phyloP scores from a whole-genome alignment of 129 eudicot species.

The Scalesia atractyloides region DNA sequence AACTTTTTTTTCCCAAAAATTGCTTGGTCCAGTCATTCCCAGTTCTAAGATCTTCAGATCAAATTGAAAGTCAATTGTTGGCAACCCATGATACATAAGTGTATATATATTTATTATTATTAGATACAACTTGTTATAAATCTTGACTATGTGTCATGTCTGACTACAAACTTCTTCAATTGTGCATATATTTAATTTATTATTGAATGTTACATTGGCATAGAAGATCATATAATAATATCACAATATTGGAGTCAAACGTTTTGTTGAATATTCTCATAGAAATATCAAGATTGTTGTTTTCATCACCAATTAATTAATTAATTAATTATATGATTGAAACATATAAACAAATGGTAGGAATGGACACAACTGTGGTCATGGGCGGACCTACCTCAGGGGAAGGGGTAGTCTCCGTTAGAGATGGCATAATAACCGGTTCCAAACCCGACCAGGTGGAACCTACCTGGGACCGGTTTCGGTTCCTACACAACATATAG shows the following conservation, averaged over 20 bases:
- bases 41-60: constrained; percentile 7
- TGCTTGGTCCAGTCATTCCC: constrained; percentile 11
- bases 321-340: neutral
- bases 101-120: constrained; percentile 18
- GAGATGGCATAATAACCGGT: too few species aligned
- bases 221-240: neutral
- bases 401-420: too few species aligned
- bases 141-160: constrained; percentile 23
- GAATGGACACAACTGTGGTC: too few species aligned
- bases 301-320: neutral
- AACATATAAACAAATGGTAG: neutral
- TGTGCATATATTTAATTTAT: constrained; percentile 23
- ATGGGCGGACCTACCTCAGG: too few species aligned
- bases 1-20: too few species aligned
- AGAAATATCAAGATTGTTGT: constrained; percentile 1
- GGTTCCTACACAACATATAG: too few species aligned
- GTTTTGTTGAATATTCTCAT: constrained; percentile 22
- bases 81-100: neutral
- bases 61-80: constrained; percentile 19
- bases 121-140: constrained; percentile 25
- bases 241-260: constrained; percentile 12
- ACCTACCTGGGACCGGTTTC: too few species aligned
- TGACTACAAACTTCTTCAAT: constrained; percentile 23
- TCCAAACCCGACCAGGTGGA: too few species aligned
- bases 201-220: constrained; percentile 20